phyloP scores from a whole-genome alignment of 495 filamentous ascomycete genomes.

The Apiosordaria backusii region DNA sequence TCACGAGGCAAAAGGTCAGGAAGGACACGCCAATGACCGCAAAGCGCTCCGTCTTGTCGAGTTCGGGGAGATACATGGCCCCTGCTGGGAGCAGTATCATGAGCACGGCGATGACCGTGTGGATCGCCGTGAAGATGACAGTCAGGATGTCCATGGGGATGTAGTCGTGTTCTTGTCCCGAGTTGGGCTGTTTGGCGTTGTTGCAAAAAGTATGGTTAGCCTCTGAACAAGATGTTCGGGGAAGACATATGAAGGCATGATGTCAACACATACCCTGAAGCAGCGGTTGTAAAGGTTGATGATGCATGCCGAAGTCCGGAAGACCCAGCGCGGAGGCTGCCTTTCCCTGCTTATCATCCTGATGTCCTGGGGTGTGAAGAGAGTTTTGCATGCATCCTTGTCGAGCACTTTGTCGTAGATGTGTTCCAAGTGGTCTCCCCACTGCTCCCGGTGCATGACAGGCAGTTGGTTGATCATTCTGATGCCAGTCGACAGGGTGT shows the following conservation, averaged over 20 bases:
- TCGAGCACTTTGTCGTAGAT: neutral
- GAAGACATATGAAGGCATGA: neutral
- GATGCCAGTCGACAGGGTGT: too few species aligned
- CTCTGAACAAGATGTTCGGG: neutral
- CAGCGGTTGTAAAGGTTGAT: neutral
- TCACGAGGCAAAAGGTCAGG: neutral
- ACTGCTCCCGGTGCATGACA: too few species aligned
- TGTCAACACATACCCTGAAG: neutral
- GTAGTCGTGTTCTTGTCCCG: neutral
- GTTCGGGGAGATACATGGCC: slow-evolving; percentile 4
- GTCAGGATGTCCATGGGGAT: neutral
- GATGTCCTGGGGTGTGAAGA: neutral
- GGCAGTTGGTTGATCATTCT: too few species aligned
- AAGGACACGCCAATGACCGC: slow-evolving; percentile 13
- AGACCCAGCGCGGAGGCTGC: neutral
- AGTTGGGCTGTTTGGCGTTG: neutral
- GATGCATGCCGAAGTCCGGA: neutral
- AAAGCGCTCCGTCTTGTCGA: neutral
- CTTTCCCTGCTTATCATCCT: neutral
- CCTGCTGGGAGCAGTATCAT: slow-evolving; percentile 8
- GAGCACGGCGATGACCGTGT: neutral
- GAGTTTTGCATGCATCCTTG: neutral
- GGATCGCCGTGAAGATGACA: neutral
- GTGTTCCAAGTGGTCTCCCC: too few species aligned
- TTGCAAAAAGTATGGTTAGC: neutral